Percentiles rank a stretch among this genome's conserved stretches.
These are phyloP conservation scores for Ceriops tagal DNA, from an alignment of 345 rosid genomes.

Conservation along the genomic window DNA sequence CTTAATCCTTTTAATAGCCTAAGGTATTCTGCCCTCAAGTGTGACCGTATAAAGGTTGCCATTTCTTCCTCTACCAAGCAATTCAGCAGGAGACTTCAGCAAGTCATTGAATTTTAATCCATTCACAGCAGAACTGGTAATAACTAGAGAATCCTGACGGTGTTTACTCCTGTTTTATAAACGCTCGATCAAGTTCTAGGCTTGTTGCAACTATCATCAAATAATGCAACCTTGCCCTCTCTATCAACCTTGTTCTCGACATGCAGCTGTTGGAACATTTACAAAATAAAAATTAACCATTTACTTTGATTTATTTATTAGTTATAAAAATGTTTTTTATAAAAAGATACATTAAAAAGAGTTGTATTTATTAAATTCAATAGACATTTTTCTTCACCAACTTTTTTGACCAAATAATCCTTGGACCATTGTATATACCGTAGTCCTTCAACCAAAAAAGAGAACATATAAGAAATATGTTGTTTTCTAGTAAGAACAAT, in stretches of 20 bases:
- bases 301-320: no score
- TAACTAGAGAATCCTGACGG: conserved; percentile 33
- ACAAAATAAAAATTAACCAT: no score
- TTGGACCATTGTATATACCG: no score
- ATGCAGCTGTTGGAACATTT: background rate
- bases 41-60: conserved; percentile 50
- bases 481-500: no score
- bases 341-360: no score
- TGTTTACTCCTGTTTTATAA: conserved; percentile 15
- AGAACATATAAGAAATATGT: no score
- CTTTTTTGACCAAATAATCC: no score
- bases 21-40: conserved; percentile 31
- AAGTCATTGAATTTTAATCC: conserved; percentile 52
- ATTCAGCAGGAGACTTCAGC: conserved; percentile 58
- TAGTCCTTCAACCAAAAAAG: no score
- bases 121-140: conserved; percentile 41
- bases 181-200: conserved; percentile 19
- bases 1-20: conserved; percentile 60
- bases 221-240: conserved; percentile 23
- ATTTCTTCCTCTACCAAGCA: conserved; percentile 49
- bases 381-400: no score
- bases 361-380: no score
- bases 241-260: conserved; percentile 7
- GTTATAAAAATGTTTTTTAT: no score
- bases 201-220: conserved; percentile 5